Percentiles rank a stretch among this genome's conserved stretches.
Evolutionary conservation across 1,139 yeast genomes (phyloP).

Genomic region (Arxiozyma slooffiae): DNA sequence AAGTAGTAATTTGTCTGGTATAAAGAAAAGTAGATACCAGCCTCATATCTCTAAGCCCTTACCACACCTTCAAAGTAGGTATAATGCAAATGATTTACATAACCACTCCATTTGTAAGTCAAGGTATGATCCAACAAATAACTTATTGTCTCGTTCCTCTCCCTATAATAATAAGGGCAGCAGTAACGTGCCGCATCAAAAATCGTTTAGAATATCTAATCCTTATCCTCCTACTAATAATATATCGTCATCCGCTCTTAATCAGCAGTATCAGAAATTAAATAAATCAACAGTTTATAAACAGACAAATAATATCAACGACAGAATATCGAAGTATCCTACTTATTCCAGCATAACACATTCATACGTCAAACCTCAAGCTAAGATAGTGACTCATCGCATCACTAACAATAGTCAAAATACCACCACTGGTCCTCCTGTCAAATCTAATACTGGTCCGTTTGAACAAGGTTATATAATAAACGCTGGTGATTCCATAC

Average conservation of each 20-base stretch:
- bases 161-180: neutral
- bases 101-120: neutral
- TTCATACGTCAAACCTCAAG: neutral
- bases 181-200: neutral
- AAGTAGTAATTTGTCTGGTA: neutral
- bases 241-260: neutral
- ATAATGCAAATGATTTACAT: neutral
- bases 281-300: neutral
- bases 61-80: neutral
- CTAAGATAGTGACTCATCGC: neutral
- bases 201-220: neutral
- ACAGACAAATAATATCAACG: neutral
- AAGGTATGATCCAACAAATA: neutral
- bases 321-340: neutral
- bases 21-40: neutral
- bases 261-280: neutral
- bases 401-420: neutral
- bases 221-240: neutral
- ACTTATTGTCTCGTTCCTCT: neutral
- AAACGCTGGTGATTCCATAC: neutral
- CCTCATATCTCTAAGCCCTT: neutral
- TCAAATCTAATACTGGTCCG: neutral
- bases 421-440: neutral
- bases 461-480: neutral
- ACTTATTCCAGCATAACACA: neutral